A percentile compares a stretch with the other conserved stretches of the same genome.
phyloP scores from a whole-genome alignment of 768 basidiomycete genomes.

The Serendipita indica region DNA sequence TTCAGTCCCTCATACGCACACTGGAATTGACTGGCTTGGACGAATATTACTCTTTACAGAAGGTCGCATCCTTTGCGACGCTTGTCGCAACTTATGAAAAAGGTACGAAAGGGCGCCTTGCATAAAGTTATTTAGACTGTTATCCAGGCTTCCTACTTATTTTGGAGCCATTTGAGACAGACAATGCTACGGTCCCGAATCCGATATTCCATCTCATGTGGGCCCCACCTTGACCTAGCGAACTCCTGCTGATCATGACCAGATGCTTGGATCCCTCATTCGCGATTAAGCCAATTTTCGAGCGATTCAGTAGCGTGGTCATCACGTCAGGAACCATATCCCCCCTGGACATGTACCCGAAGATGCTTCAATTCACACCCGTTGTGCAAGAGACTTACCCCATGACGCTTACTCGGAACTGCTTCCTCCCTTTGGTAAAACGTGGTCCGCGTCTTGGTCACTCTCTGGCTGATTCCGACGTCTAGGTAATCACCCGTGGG shows the following conservation, averaged over 20 bases:
- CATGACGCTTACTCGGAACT: conserved; percentile 93
- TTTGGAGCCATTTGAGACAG: conserved; percentile 95
- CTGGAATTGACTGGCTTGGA: conserved; percentile 79
- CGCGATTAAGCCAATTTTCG: conserved; percentile 95
- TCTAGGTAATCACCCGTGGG: conserved; percentile 88
- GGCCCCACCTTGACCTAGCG: conserved; percentile 16
- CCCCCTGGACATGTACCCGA: conserved; percentile 98
- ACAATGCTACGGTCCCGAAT: conserved; percentile 95
- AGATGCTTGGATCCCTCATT: conserved; percentile 96
- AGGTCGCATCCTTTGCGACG: conserved; percentile 91
- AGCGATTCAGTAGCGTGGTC: conserved; percentile 93
- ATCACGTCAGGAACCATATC: conserved; percentile 99
- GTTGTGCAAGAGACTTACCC: conserved; percentile 95
- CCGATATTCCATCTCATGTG: conserved; percentile 97
- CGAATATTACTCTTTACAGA: conserved; percentile 83
- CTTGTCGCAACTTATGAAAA: conserved; percentile 97
- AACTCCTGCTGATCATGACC: conserved; percentile 5
- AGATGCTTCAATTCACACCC: conserved; percentile 96
- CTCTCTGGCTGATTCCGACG: background rate
- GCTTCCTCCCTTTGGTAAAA: conserved; percentile 82
- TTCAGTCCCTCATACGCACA: conserved; percentile 88
- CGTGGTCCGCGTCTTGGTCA: background rate
- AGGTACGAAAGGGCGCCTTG: conserved; percentile 31
- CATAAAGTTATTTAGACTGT: background rate
- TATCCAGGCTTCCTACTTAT: conserved; percentile 81